phyloP scores from a whole-genome alignment of 768 basidiomycete species.

The Myochromella boudieri region DNA sequence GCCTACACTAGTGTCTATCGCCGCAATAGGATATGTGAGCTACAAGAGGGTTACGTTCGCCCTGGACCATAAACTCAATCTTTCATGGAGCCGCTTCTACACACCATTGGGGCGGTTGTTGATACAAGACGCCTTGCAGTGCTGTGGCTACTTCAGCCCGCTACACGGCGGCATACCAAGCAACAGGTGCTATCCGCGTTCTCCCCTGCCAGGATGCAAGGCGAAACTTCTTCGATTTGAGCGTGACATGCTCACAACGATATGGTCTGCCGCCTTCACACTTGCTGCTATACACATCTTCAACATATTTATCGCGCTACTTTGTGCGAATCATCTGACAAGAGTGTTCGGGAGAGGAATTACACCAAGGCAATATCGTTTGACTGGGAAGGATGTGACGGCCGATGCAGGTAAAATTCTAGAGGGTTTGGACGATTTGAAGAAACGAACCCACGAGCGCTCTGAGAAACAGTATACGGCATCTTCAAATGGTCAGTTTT shows the following conservation, averaged over 20 bases:
- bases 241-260: constrained; percentile 38
- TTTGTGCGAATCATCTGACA: constrained; percentile 72
- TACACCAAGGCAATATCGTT: constrained; percentile 57
- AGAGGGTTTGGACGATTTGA: background rate
- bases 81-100: constrained; percentile 67
- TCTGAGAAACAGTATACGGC: no score
- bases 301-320: constrained; percentile 56
- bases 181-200: constrained; percentile 58
- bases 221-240: constrained; percentile 57
- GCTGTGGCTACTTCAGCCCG: constrained; percentile 67
- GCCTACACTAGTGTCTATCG: constrained; percentile 56
- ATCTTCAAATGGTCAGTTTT: no score
- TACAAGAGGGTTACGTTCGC: constrained; percentile 62
- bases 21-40: constrained; percentile 61
- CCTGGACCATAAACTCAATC: constrained; percentile 65
- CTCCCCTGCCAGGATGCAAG: constrained; percentile 69
- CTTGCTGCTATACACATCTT: constrained; percentile 58
- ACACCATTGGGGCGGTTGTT: constrained; percentile 50
- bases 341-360: constrained; percentile 64
- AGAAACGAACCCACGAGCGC: background rate
- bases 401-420: constrained; percentile 36
- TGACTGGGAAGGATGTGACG: constrained; percentile 47
- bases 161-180: constrained; percentile 61
- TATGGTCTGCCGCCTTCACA: constrained; percentile 55
- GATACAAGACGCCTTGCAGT: constrained; percentile 61